Base-by-base conservation (phyloP, 768 basidiomycete genomes). In the Pisolithus sp. region DNA sequence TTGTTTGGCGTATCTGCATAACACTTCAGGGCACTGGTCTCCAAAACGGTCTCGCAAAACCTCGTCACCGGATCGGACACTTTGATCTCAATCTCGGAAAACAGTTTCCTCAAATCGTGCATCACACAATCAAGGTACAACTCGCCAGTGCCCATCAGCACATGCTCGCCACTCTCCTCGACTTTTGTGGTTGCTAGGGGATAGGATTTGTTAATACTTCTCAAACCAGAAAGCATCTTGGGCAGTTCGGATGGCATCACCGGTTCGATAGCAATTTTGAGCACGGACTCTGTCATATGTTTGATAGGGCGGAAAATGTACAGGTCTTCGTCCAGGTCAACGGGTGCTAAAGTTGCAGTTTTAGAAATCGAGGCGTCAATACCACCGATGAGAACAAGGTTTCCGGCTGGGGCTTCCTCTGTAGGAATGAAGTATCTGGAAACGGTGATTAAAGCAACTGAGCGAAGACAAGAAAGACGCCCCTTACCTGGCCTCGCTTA, bases 1-100 rank as follows among this genome's bases (percentile, higher is more conserved):
- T 99, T 98, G 72, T 99, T 99, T 6, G 96, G 96, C 28, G 96
- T 98, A 61, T 98, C 96, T 17, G 96, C 96, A 68, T 99, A 99
- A 64, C 95, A 98, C 71, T 98, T 99, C 57, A 99, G 71, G 4
- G 95, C 96, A 58, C 89, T 93, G 30, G 95, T 98, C 75, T 99
- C 96, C 58, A 97, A 74, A 20, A 98, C 95, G 2, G 96, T 99
- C 74, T 99, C 96, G 64, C 91, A 89, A 73, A 99, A 99, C 65
- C 93, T 92, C 15, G 93, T 95, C 37, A 98, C 93, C 2, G 96
- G 96, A 73, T 99, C 96, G 21, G 95, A 98, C 13, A 98, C 93
- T 75, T 99, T 99, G 77, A 99, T 97, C 76, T 99, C 96, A 59
- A 98, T 96, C 74, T 99, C 96, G 28, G 93, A 85, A 72, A 95